Conservation (phyloP, 176 grass and related monocot species). For the Dactylis glomerata region DNA sequence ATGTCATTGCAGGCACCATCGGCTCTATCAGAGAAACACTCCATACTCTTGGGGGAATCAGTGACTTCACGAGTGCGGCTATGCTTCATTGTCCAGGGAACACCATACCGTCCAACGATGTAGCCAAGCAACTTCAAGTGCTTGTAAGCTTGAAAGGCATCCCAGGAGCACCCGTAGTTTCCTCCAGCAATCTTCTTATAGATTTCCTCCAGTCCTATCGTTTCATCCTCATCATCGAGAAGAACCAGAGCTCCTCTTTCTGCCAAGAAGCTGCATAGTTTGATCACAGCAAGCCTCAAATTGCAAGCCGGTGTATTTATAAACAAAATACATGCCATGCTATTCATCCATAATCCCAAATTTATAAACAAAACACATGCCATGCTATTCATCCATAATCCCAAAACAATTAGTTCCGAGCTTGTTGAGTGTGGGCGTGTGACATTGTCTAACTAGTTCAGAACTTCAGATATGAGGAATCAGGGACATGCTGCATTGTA, state of each 20-base stretch:
- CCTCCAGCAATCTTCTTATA: conserved; percentile 52
- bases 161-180: conserved; percentile 49
- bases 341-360: not conserved
- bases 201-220: conserved; percentile 38
- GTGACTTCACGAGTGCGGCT: conserved; percentile 4
- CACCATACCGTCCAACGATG: conserved; percentile 61
- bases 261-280: conserved; percentile 61
- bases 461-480: not conserved
- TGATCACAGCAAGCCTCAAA: conserved; percentile 10
- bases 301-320: not conserved
- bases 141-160: conserved; percentile 69
- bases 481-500: not conserved
- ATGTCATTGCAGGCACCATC: conserved; percentile 28
- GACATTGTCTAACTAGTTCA: not conserved
- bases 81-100: conserved; percentile 66
- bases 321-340: not conserved
- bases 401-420: not conserved
- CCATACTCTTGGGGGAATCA: not conserved
- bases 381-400: not conserved
- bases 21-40: not conserved
- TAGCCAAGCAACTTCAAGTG: conserved; percentile 90
- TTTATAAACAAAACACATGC: not conserved
- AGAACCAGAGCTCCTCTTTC: conserved; percentile 79
- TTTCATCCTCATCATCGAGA: conserved; percentile 33
- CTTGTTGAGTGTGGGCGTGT: not conserved